These are phyloP conservation scores for Tephrocybe rancida DNA, from an alignment of 768 basidiomycete genomes.

Conservation along the genomic window DNA sequence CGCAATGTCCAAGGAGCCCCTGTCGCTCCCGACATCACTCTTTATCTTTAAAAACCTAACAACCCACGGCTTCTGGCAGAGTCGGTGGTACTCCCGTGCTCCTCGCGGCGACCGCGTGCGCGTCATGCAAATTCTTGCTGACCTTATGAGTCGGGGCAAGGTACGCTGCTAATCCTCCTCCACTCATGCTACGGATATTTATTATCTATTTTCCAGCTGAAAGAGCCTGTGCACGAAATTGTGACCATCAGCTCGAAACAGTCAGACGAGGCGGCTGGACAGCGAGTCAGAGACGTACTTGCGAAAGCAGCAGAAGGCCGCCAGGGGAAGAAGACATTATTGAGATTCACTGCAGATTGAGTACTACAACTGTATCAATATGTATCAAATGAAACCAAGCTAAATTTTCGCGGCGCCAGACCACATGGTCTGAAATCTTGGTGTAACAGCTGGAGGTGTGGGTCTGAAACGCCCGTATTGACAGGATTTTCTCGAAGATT, in stretches of 20 bases:
- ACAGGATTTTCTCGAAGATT: too few species aligned
- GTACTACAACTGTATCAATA: too few species aligned
- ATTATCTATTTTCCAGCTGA: slow-evolving; percentile 45
- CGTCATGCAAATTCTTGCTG: slow-evolving; percentile 52
- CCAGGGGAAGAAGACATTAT: slow-evolving; percentile 45
- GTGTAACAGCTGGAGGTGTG: too few species aligned
- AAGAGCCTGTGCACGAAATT: slow-evolving; percentile 71
- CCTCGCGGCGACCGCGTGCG: slow-evolving; percentile 47
- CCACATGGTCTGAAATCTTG: too few species aligned
- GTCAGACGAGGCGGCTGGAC: slow-evolving; percentile 37
- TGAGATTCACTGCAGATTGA: slow-evolving; percentile 35
- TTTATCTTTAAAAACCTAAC: slow-evolving; percentile 88
- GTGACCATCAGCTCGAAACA: slow-evolving; percentile 47
- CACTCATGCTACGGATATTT: neutral
- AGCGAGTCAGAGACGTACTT: slow-evolving; percentile 54
- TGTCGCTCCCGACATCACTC: slow-evolving; percentile 74
- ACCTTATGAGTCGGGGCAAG: slow-evolving; percentile 57
- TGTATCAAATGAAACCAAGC: too few species aligned
- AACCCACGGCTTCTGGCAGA: slow-evolving; percentile 80
- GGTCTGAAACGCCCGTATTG: too few species aligned
- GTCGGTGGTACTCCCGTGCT: slow-evolving; percentile 62
- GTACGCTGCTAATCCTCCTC: slow-evolving; percentile 29
- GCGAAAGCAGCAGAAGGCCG: slow-evolving; percentile 35
- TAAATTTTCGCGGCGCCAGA: too few species aligned
- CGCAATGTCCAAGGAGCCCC: slow-evolving; percentile 85